Conservation (phyloP, 2,329 filamentous ascomycete species). For the Blastomyces emzantsi region DNA sequence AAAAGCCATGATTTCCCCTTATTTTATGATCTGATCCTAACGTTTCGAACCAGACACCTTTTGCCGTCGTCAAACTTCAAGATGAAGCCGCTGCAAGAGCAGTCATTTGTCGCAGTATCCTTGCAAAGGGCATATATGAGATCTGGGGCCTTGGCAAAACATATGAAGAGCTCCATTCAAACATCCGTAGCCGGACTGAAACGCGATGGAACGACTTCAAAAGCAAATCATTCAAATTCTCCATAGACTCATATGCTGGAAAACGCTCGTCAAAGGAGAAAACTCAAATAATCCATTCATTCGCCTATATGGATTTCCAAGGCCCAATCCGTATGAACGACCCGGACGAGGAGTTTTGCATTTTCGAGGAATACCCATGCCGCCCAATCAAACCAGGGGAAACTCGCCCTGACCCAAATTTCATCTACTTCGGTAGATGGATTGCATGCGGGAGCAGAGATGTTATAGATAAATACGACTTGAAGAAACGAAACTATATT, state of each 20-base stretch:
- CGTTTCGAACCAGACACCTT: slow-evolving; percentile 59
- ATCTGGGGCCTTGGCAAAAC: slow-evolving; percentile 69
- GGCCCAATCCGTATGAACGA: slow-evolving; percentile 69
- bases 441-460: slow-evolving; percentile 59
- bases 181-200: slow-evolving; percentile 51
- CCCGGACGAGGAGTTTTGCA: slow-evolving; percentile 63
- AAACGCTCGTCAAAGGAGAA: slow-evolving; percentile 57
- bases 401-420: slow-evolving; percentile 47
- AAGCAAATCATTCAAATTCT: slow-evolving; percentile 67
- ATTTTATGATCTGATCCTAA: slow-evolving; percentile 9
- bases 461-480: slow-evolving; percentile 63
- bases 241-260: slow-evolving; percentile 71
- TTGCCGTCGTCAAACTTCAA: slow-evolving; percentile 65
- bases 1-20: neutral
- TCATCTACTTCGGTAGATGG: slow-evolving; percentile 63
- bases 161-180: slow-evolving; percentile 59
- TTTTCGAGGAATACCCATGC: slow-evolving; percentile 60
- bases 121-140: slow-evolving; percentile 76
- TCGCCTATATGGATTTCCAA: slow-evolving; percentile 66
- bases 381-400: slow-evolving; percentile 11
- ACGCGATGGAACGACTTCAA: slow-evolving; percentile 60
- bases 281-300: slow-evolving; percentile 69
- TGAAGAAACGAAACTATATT: slow-evolving; percentile 92
- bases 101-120: slow-evolving; percentile 67
- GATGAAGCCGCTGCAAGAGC: slow-evolving; percentile 55